phyloP scores from a whole-genome alignment of 1,284 basidiomycete genomes.

The Leccinum pachyderme region DNA sequence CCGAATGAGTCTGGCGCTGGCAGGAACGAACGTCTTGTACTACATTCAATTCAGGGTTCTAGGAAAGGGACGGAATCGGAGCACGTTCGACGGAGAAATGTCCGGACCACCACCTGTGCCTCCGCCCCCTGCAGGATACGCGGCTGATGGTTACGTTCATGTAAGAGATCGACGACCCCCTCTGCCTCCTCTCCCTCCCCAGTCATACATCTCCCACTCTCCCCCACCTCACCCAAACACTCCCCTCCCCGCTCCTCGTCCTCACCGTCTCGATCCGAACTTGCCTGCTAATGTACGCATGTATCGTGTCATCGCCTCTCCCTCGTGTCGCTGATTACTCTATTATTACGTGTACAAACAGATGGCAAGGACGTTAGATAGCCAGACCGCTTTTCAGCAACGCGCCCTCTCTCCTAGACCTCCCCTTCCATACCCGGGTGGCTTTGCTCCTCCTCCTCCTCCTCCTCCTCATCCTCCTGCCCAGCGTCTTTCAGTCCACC shows the following conservation, averaged over 20 bases:
- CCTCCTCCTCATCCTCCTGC: background rate
- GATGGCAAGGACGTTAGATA: slow-evolving; percentile 66
- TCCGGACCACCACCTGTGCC: slow-evolving; percentile 28
- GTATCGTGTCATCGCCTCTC: slow-evolving; percentile 1
- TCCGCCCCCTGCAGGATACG: slow-evolving; percentile 17
- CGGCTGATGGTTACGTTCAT: slow-evolving; percentile 6
- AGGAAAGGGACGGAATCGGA: background rate
- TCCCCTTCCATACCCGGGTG: slow-evolving; percentile 16
- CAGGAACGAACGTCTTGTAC: background rate
- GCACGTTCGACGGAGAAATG: slow-evolving; percentile 1
- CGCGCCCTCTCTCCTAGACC: slow-evolving; percentile 25
- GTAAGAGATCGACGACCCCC: slow-evolving; percentile 33
- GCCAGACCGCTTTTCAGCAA: slow-evolving; percentile 35
- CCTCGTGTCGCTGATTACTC: slow-evolving; percentile 14
- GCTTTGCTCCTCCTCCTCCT: slow-evolving; percentile 11
- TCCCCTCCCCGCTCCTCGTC: slow-evolving; percentile 66
- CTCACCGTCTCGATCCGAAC: slow-evolving; percentile 59
- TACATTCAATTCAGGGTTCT: background rate
- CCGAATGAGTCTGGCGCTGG: background rate
- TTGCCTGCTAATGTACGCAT: slow-evolving; percentile 61
- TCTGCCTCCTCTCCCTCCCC: slow-evolving; percentile 44
- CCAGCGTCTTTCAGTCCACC: slow-evolving; percentile 21
- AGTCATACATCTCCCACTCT: slow-evolving; percentile 26
- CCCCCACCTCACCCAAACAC: slow-evolving; percentile 32
- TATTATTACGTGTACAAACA: slow-evolving; percentile 35